phyloP scores from a whole-genome alignment of 345 rosid species.

The Citrus maxima region DNA sequence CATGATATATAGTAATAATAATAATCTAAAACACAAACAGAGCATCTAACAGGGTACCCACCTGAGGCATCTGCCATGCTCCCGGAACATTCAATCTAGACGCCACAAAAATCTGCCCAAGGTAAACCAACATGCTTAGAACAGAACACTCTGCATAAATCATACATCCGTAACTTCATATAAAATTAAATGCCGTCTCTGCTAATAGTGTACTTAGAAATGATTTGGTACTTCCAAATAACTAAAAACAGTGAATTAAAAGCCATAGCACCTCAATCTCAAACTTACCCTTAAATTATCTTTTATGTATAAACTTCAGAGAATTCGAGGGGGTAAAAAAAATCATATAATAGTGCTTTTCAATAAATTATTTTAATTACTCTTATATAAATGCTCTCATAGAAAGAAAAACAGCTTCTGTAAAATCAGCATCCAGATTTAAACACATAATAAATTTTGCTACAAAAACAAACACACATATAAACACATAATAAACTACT shows the following conservation, averaged over 20 bases:
- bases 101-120: slow-evolving; percentile 81
- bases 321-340: too few species aligned
- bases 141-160: not conserved
- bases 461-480: too few species aligned
- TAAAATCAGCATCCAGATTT: not conserved
- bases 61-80: slow-evolving; percentile 99
- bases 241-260: not conserved
- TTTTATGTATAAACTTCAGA: too few species aligned
- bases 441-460: not conserved
- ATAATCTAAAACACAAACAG: not conserved
- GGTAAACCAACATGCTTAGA: slow-evolving; percentile 5
- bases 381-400: too few species aligned
- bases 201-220: not conserved
- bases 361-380: too few species aligned
- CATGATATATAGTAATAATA: not conserved
- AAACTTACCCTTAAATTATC: not conserved
- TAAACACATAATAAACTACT: too few species aligned
- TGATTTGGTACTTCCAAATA: too few species aligned
- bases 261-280: not conserved
- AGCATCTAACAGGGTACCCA: slow-evolving; percentile 18
- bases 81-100: slow-evolving; percentile 98
- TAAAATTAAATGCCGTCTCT: not conserved
- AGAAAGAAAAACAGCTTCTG: too few species aligned
- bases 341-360: not conserved
- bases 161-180: not conserved